Conservation (phyloP, 768 basidiomycete genomes). For the Crucibulum laeve region DNA sequence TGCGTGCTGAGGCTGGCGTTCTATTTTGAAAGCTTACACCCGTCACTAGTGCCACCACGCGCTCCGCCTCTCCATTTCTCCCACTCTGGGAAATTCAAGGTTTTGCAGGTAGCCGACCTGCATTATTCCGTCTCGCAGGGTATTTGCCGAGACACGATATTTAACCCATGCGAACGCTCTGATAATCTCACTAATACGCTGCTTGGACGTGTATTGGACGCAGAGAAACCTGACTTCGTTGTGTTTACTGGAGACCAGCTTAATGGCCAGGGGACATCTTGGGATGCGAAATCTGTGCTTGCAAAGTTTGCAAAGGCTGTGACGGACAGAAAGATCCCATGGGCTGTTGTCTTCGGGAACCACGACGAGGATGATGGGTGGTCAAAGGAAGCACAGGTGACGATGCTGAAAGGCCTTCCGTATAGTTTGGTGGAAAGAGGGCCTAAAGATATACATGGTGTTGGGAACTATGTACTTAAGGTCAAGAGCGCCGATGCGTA, state of each 20-base stretch:
- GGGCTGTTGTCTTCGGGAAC: constrained; percentile 93
- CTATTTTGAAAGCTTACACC: constrained; percentile 1
- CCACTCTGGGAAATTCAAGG: constrained; percentile 78
- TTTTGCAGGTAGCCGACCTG: constrained; percentile 89
- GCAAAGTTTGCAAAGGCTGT: constrained; percentile 84
- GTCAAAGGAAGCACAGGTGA: constrained; percentile 59
- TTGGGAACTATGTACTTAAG: constrained; percentile 89
- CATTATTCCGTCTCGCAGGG: constrained; percentile 87
- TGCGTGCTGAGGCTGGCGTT: background rate
- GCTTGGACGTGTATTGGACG: constrained; percentile 64
- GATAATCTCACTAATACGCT: constrained; percentile 80
- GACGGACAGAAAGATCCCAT: constrained; percentile 73
- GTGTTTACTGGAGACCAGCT: constrained; percentile 93
- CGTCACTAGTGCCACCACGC: constrained; percentile 53
- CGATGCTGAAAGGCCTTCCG: constrained; percentile 72
- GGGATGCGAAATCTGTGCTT: constrained; percentile 84
- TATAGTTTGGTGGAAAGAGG: constrained; percentile 82
- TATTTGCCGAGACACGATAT: constrained; percentile 67
- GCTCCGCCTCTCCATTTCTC: constrained; percentile 84
- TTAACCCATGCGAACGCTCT: constrained; percentile 53
- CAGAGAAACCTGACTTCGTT: constrained; percentile 85
- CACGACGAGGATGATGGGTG: constrained; percentile 81
- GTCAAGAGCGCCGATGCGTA: constrained; percentile 81
- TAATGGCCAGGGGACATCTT: constrained; percentile 86
- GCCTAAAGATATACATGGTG: constrained; percentile 81